Evolutionary conservation across 2,329 filamentous ascomycete genomes (phyloP), one percentile per base, ranked within the genome.

Genomic region (Elsinoe necatrix): DNA sequence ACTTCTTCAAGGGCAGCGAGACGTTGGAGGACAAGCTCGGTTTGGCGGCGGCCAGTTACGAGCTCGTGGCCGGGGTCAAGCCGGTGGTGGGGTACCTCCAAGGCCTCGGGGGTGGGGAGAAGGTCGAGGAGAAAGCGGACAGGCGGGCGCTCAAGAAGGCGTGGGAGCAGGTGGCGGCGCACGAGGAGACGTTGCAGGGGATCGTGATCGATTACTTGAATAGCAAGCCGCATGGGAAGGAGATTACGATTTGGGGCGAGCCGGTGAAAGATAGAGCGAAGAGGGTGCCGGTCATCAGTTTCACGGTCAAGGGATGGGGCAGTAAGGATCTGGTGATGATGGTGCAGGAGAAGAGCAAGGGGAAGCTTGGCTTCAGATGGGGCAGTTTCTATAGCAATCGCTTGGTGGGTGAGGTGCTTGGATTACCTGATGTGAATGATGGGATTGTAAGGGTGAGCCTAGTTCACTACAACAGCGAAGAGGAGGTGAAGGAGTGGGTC

Each of bases 381-480:
- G 86, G 86, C 0, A 75, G 79, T 43, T 87, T 89, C 63, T 89
- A 89, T 68, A 83, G 80, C 11, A 80, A 85, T 62, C 72, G 85
- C 14, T 65, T 88, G 61, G 73, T 80, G 11, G 72, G 80, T 58
- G 80, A 85, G 1, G 71, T 86, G 0, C 65, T 88, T 35, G 75
- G 75, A 0, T 50, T 71, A 23, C 2, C 25, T 11, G 68, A 86
- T 51, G 77, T 73, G 0, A 73, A 78, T 7, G 77, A 86, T 61
- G 86, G 84, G 0, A 79, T 88, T 7, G 77, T 86, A 3, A 76
- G 86, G 60, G 81, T 87, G n/a, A 86, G 83, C 63, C 75, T 87
- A 74, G 77, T 85, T 56, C 85, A 88, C 68, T 89, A 89, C 65
- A 89, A 89, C 63, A 86, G 83, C 2, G 80, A 80, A 62, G 77